Evolutionary conservation across 805 yeast genomes (phyloP), one percentile per base, ranked within the genome.

Genomic region (Candida chauliodis): DNA sequence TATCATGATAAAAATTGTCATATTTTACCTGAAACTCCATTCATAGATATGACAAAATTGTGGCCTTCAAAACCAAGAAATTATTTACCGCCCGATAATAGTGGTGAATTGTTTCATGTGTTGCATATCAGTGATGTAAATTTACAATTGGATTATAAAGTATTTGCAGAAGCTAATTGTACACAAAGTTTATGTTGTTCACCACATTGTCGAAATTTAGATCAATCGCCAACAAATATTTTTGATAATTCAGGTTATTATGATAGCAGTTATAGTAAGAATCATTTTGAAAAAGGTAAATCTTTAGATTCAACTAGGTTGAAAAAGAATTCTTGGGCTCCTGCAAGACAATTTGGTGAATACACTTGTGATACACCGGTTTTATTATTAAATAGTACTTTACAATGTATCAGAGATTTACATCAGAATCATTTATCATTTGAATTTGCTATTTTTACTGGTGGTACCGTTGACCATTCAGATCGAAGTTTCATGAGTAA

Each of bases 401-500:
- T 81, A 53, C 63, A 63, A 34, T 41, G 47, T 28, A 42, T 51
- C 24, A 31, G 50, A 17, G 40, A 47, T 30, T 41, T 48, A 6
- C 42, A 47, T 28, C 35, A 44, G 17, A 47, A 48, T 17, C 62
- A 64, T 36, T 61, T 64, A 35, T 48, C 63, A 7, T 81, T 73
- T 48, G 81, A 79, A 37, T 81, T 81, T 51, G 71, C 82, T 2
- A 57, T 82, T 26, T 82, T 82, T 66, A 82, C 88, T 4, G 89
- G 89, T 40, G 90, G 82, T 51, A 66, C 81, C 53, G 82, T 81
- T 38, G 88, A 82, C 54, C 90, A 82, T 51, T 74, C 77, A 42
- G 89, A 85, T 44, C 86, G 69, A 6, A 85, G 72, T 7, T 81
- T 82, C 7, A 95, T 84, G 38, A 79, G 88, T 38, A 77, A 73